phyloP scores from a whole-genome alignment of 345 rosid species.

The Moricandia arvensis region DNA sequence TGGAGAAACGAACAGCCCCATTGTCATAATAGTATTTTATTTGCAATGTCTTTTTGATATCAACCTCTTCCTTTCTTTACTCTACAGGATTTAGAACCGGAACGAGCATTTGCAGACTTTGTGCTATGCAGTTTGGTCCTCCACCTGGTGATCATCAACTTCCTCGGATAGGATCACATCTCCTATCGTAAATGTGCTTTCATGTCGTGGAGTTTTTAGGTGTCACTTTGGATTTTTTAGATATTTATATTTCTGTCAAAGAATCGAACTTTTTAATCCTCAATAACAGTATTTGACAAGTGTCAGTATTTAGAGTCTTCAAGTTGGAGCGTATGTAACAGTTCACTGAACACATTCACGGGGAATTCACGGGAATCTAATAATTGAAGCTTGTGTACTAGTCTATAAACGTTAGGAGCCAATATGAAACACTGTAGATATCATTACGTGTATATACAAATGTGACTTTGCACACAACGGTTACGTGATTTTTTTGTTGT shows the following conservation, averaged over 20 bases:
- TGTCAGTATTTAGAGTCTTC: not conserved
- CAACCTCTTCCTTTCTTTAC: not conserved
- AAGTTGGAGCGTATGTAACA: conserved; percentile 10
- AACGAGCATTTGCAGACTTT: conserved; percentile 88
- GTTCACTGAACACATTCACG: conserved; percentile 7
- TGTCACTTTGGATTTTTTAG: conserved; percentile 20
- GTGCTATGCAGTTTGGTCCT: conserved; percentile 87
- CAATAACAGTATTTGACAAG: conserved; percentile 4
- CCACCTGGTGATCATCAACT: conserved; percentile 84
- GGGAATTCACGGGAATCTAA: not conserved
- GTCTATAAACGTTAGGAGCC: not conserved
- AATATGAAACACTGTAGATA: not conserved
- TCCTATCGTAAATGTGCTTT: not conserved
- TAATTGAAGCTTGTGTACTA: conserved; percentile 27
- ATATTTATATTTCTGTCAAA: conserved; percentile 11
- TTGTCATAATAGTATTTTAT: not conserved
- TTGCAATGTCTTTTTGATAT: not conserved
- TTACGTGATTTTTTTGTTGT: no score
- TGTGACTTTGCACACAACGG: no score
- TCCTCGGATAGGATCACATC: conserved; percentile 52
- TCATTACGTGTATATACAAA: conserved; percentile 14
- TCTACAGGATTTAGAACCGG: conserved; percentile 68
- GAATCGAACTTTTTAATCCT: not conserved
- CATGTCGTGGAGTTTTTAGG: conserved; percentile 13
- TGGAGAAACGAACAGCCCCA: no score